Evolutionary conservation across 352 stramenopile genomes (phyloP).

Genomic region (Elongisporangium senticosum): DNA sequence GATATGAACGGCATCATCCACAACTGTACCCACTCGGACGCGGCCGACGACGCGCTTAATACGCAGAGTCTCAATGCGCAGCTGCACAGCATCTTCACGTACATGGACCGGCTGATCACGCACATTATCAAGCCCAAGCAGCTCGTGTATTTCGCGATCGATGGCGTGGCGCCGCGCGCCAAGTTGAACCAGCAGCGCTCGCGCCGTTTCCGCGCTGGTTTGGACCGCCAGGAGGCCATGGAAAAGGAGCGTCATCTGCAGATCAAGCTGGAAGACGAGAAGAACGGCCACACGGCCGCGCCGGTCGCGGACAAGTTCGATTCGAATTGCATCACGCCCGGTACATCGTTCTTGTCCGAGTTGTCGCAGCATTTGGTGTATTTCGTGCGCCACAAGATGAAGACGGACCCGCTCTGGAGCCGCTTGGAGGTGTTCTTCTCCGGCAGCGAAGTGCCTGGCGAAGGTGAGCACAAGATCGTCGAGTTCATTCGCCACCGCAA

Average conservation of each 20-base stretch:
- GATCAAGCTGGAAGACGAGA: constrained; percentile 73
- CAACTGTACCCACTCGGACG: constrained; percentile 97
- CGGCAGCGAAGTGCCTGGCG: constrained; percentile 95
- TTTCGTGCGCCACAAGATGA: constrained; percentile 96
- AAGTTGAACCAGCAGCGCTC: constrained; percentile 99
- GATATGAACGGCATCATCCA: constrained; percentile 99
- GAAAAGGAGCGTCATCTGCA: constrained; percentile 66
- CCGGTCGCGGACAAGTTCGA: constrained; percentile 88
- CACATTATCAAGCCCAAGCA: constrained; percentile 96
- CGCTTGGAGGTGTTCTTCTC: constrained; percentile 96
- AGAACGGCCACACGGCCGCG: constrained; percentile 37
- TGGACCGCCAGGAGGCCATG: constrained; percentile 68
- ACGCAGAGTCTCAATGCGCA: constrained; percentile 92
- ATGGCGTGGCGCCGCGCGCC: constrained; percentile 97
- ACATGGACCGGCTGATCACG: constrained; percentile 95
- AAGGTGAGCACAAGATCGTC: constrained; percentile 99
- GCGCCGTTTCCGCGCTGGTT: constrained; percentile 89
- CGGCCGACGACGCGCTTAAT: constrained; percentile 87
- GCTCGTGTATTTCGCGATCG: constrained; percentile 98
- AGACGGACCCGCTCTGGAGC: constrained; percentile 93
- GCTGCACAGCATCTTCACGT: constrained; percentile 89
- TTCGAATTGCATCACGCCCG: constrained; percentile 99
- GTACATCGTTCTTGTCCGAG: constrained; percentile 98
- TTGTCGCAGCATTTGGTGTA: constrained; percentile 88
- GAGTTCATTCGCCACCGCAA: constrained; percentile 94